A percentile compares a stretch with the other conserved stretches of the same genome.
Conservation (phyloP, 768 basidiomycete genomes). For the Tulasnella sp. region DNA sequence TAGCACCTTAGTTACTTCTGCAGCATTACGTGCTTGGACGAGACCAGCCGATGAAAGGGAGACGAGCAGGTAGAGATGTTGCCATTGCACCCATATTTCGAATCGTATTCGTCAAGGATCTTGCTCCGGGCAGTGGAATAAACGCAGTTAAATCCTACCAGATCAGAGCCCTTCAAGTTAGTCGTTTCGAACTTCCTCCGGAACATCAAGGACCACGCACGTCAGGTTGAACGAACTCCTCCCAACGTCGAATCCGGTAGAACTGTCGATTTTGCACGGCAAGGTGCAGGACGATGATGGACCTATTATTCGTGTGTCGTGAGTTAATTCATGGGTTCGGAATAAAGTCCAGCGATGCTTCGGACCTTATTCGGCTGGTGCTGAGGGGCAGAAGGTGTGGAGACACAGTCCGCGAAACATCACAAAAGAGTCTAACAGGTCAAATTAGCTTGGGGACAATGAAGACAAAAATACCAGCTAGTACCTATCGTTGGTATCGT, state of each 20-base stretch:
- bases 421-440: constrained; percentile 5
- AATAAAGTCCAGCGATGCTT: neutral
- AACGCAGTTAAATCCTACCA: constrained; percentile 13
- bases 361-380: neutral
- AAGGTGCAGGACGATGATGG: constrained; percentile 9
- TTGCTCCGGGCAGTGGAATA: constrained; percentile 11
- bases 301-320: neutral
- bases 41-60: neutral
- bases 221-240: constrained; percentile 16
- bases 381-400: neutral
- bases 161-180: neutral
- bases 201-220: neutral
- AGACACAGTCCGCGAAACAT: neutral
- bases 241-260: constrained; percentile 6
- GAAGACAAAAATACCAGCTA: neutral
- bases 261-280: neutral
- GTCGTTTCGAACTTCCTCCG: neutral
- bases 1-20: neutral
- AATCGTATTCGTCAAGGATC: constrained; percentile 2
- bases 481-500: constrained; percentile 9
- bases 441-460: neutral
- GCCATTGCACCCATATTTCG: constrained; percentile 7
- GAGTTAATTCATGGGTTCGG: no score
- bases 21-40: neutral
- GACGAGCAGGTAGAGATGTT: neutral